Evolutionary conservation across 192 early-diverging fungal genomes (phyloP), one percentile per base, ranked within the genome.

Genomic region (Mortierella hygrophila): DNA sequence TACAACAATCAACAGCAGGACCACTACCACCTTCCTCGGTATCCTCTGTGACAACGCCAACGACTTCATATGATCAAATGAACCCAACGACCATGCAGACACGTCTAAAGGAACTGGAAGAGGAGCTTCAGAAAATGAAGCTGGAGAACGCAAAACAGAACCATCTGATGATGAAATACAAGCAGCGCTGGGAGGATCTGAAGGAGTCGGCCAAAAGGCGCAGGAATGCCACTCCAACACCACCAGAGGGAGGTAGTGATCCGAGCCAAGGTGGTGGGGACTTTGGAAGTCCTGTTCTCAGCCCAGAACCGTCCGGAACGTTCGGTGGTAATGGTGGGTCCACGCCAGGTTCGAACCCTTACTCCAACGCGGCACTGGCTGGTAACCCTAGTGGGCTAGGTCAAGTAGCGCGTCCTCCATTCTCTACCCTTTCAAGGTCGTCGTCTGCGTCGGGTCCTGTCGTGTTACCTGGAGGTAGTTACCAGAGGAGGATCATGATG

Each of bases 111-210:
- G 89, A 93, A 49, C 73, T 96, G 41, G 95, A 95, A 71, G 88
- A 89, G 9, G 93, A 96, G 74, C 78, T 95, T 29, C 60, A 77
- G 20, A 26, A 73, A 1, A 65, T 93, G 11, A 85, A 82, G 38
- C 70, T 82, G 9, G 91, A 94, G 47, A 88, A 89, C 74, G 82
- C 93, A 11, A 89, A 85, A 75, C 92, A 93, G 78, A 88, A 89
- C 42, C 49, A 74, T 3, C 81, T 93, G 49, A 90, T 95, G 86
- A 80, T 74, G 57, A 94, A 94, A 83, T 96, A 96, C 76, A 94
- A 91, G 78, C 94, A 95, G 40, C 89, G 94, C 49, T 97, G 95
- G 95, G 93, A 95, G 63, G 95, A 94, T 69, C 83, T 96, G 40
- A 96, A 95, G 75, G 96, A 96, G 80, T 89, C 93, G 46, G 94